Percentiles rank a stretch among this genome's conserved stretches.
Conservation (phyloP, 805 yeast genomes). For the Candida michaelii region DNA sequence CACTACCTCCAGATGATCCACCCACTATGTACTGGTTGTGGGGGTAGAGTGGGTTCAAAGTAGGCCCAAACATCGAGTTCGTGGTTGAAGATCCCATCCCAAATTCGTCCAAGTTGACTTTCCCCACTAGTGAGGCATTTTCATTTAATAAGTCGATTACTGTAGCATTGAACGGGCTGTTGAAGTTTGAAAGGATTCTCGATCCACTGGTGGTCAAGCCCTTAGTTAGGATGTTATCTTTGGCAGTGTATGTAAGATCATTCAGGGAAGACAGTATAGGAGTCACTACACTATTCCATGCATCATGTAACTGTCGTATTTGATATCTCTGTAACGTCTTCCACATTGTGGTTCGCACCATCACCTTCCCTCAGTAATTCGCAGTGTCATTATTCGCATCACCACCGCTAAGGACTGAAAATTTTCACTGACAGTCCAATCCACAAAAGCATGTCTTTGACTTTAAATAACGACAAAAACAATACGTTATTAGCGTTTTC, state of each 20-base stretch:
- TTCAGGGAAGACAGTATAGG: neutral
- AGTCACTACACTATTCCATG: constrained; percentile 19
- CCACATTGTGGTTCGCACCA: too few relatives aligned
- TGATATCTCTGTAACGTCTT: too few relatives aligned
- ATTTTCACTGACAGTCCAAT: neutral
- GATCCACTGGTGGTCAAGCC: constrained; percentile 81
- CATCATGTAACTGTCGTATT: too few relatives aligned
- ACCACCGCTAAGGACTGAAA: too few relatives aligned
- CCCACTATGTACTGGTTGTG: constrained; percentile 52
- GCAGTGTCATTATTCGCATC: too few relatives aligned
- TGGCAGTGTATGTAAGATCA: constrained; percentile 27
- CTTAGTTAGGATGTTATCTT: constrained; percentile 75
- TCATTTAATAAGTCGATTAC: constrained; percentile 55
- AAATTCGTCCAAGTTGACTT: constrained; percentile 92
- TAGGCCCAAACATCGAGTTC: constrained; percentile 56
- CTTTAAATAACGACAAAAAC: constrained; percentile 22
- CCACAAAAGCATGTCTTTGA: constrained; percentile 6
- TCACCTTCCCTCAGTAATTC: too few relatives aligned
- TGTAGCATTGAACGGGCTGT: constrained; percentile 82
- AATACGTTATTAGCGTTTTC: constrained; percentile 28
- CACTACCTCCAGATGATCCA: constrained; percentile 96
- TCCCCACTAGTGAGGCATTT: constrained; percentile 65
- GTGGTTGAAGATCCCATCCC: constrained; percentile 90
- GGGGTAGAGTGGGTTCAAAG: constrained; percentile 49
- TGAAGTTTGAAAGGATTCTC: constrained; percentile 53